Percentiles rank a stretch among this genome's conserved stretches.
Evolutionary conservation across 805 yeast species (phyloP).

Genomic region (Saccharomycopsis fermentans): DNA sequence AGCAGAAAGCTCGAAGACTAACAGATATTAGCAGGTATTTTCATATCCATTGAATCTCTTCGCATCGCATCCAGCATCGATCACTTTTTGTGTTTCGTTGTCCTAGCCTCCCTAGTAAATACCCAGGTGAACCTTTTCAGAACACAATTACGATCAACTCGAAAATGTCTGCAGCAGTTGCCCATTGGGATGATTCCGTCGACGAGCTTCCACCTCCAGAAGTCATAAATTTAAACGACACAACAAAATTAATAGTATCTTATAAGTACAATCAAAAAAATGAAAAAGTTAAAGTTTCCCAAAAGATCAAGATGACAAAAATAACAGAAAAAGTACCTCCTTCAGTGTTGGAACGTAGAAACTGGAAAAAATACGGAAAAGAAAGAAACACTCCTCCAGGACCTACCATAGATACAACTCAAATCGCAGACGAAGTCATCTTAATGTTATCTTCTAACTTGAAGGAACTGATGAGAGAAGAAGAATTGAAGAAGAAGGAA

Average conservation of each 20-base stretch:
- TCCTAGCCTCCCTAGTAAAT: too few species aligned
- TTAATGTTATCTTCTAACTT: constrained; percentile 65
- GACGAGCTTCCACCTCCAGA: constrained; percentile 68
- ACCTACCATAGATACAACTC: constrained; percentile 82
- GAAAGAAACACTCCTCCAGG: constrained; percentile 70
- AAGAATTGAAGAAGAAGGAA: constrained; percentile 44
- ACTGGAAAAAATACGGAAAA: constrained; percentile 82
- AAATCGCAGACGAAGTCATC: constrained; percentile 74
- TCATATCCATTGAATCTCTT: too few species aligned
- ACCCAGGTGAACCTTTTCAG: too few species aligned
- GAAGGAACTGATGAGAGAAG: constrained; percentile 69
- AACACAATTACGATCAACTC: too few species aligned
- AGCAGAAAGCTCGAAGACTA: too few species aligned
- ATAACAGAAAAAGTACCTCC: constrained; percentile 79
- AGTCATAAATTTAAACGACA: constrained; percentile 70
- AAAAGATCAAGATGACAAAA: constrained; percentile 65
- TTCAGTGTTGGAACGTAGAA: constrained; percentile 74
- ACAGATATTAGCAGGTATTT: too few species aligned
- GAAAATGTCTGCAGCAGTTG: background rate
- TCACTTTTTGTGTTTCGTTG: too few species aligned
- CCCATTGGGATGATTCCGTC: constrained; percentile 58
- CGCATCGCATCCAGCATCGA: too few species aligned
- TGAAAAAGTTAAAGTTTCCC: constrained; percentile 79
- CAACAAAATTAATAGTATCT: constrained; percentile 79
- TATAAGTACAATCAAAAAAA: constrained; percentile 69